Evolutionary conservation across 2,329 filamentous ascomycete species (phyloP).

Genomic region (Alternaria hordeiaustralica): DNA sequence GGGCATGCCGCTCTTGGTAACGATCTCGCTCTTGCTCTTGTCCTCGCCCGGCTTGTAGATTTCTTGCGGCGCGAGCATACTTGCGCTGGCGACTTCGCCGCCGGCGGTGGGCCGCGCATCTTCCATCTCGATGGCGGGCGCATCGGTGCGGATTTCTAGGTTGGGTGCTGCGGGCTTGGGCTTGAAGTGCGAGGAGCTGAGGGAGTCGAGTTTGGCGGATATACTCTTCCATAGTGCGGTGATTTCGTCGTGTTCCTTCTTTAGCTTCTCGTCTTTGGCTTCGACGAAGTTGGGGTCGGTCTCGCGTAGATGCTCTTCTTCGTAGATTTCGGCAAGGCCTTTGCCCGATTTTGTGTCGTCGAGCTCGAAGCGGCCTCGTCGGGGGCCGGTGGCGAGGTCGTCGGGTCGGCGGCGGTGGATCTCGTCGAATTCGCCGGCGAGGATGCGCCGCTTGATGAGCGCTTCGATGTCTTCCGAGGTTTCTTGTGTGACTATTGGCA

Average conservation of each 20-base stretch:
- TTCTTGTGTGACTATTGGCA: conserved; percentile 91
- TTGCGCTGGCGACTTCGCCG: conserved; percentile 70
- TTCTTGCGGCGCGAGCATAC: conserved; percentile 90
- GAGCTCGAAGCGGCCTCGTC: conserved; percentile 78
- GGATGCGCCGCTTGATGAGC: conserved; percentile 90
- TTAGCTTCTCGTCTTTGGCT: conserved; percentile 80
- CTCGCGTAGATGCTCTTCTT: conserved; percentile 84
- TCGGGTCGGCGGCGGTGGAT: conserved; percentile 82
- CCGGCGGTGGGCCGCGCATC: conserved; percentile 88
- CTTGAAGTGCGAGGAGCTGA: conserved; percentile 95
- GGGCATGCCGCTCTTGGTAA: conserved; percentile 78
- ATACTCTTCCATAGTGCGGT: conserved; percentile 83
- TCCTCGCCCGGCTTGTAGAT: conserved; percentile 82
- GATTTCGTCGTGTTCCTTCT: conserved; percentile 83
- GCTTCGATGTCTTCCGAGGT: conserved; percentile 90
- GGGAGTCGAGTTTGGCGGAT: conserved; percentile 79
- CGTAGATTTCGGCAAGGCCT: conserved; percentile 89
- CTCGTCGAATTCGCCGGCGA: conserved; percentile 91
- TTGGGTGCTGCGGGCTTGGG: conserved; percentile 83
- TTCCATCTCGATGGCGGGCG: conserved; percentile 92
- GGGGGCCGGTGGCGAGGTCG: conserved; percentile 67
- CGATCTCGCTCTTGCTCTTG: conserved; percentile 72
- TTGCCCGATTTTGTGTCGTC: conserved; percentile 88
- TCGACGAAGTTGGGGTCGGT: conserved; percentile 82
- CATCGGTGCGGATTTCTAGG: conserved; percentile 86